Evolutionary conservation across 208 protist genomes (phyloP).

Genomic region (Zelonia costaricensis): DNA sequence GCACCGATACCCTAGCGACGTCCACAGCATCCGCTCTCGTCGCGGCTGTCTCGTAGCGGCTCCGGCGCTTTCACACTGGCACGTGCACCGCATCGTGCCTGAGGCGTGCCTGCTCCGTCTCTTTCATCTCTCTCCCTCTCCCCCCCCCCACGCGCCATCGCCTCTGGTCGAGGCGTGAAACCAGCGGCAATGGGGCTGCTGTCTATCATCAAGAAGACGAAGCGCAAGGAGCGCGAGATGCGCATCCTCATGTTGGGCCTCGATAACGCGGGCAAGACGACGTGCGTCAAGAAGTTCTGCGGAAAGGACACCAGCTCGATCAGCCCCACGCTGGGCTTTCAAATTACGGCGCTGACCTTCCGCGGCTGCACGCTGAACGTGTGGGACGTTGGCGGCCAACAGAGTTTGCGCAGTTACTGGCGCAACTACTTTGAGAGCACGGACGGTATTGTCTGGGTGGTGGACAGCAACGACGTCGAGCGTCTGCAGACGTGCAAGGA

Average conservation of each 20-base stretch:
- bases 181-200: slow-evolving; percentile 95
- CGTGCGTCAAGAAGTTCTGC: slow-evolving; percentile 99
- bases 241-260: slow-evolving; percentile 97
- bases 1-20: too few species aligned
- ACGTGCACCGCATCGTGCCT: too few species aligned
- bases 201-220: slow-evolving; percentile 98
- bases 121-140: not conserved
- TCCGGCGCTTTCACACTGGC: too few species aligned
- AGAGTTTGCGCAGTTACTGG: slow-evolving; percentile 98
- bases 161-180: too few species aligned
- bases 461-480: slow-evolving; percentile 96
- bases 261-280: slow-evolving; percentile 99
- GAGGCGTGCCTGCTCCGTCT: too few species aligned
- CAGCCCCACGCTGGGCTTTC: slow-evolving; percentile 99
- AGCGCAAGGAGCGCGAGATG: slow-evolving; percentile 99
- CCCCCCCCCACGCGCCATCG: not conserved
- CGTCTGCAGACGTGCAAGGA: slow-evolving; percentile 91
- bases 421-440: slow-evolving; percentile 98
- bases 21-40: too few species aligned
- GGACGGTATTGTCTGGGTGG: slow-evolving; percentile 97
- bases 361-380: slow-evolving; percentile 98
- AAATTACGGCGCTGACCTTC: slow-evolving; percentile 98
- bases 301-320: slow-evolving; percentile 98
- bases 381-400: slow-evolving; percentile 99
- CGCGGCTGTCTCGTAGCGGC: too few species aligned